Evolutionary conservation across 106 monocot genomes (phyloP).

Genomic region (Apostasia ramifera): DNA sequence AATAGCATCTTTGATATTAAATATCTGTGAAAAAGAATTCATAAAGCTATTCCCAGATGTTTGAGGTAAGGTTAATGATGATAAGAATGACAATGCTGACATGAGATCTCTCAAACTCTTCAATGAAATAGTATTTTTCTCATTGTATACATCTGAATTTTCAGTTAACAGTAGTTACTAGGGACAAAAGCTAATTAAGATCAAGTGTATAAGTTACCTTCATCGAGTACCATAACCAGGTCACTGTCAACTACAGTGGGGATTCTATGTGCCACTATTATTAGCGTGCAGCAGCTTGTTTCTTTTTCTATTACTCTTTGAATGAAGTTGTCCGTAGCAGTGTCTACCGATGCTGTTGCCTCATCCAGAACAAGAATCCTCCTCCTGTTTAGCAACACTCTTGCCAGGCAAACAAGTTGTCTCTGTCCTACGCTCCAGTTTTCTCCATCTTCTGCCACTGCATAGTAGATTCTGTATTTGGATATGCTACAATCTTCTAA

Average conservation of each 20-base stretch:
- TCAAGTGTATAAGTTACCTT: constrained; percentile 34
- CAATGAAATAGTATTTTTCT: background rate
- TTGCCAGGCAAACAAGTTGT: constrained; percentile 69
- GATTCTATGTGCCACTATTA: constrained; percentile 80
- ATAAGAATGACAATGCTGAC: no score
- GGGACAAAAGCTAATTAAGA: background rate
- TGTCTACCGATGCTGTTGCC: constrained; percentile 92
- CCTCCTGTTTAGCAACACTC: constrained; percentile 64
- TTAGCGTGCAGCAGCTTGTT: constrained; percentile 59
- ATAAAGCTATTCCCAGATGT: no score
- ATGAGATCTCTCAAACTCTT: background rate
- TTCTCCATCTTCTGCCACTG: constrained; percentile 85
- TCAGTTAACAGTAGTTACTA: background rate
- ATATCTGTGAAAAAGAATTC: no score
- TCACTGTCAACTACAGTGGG: constrained; percentile 78
- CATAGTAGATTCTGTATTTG: background rate
- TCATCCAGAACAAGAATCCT: constrained; percentile 88
- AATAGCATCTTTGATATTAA: no score
- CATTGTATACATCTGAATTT: background rate
- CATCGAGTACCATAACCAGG: constrained; percentile 73
- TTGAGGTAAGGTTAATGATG: no score
- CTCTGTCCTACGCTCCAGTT: constrained; percentile 92
- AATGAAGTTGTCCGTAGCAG: constrained; percentile 75
- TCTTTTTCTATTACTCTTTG: constrained; percentile 73
- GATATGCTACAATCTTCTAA: background rate